A percentile compares a stretch with the other conserved stretches of the same genome.
Conservation (phyloP, 1,284 basidiomycete species). For the Fomitopsis pinicola region DNA sequence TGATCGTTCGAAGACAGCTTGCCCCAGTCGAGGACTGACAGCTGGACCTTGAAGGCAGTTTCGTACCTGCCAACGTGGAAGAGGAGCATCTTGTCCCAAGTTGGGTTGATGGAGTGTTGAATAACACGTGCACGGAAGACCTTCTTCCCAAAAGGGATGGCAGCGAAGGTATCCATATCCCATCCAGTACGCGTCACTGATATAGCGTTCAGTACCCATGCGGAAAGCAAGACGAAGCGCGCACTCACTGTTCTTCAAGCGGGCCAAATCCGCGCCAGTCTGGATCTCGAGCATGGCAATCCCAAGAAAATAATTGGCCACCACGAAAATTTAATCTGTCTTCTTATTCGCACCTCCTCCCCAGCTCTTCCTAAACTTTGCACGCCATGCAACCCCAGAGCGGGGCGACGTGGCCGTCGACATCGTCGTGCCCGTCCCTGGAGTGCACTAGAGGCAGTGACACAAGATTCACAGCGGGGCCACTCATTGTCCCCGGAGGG, state of each 20-base stretch:
- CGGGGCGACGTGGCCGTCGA: slow-evolving; percentile 3
- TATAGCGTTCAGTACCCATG: slow-evolving; percentile 6
- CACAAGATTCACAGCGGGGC: background rate
- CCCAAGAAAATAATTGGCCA: slow-evolving; percentile 79
- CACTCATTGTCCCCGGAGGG: no score
- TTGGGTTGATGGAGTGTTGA: slow-evolving; percentile 84
- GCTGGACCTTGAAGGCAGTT: slow-evolving; percentile 69
- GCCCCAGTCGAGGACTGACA: slow-evolving; percentile 92
- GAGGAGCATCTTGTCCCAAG: slow-evolving; percentile 94
- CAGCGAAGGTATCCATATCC: slow-evolving; percentile 98
- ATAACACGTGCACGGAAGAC: slow-evolving; percentile 93
- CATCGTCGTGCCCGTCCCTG: background rate
- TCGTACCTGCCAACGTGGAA: slow-evolving; percentile 95
- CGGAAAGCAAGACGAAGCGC: background rate
- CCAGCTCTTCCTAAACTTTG: slow-evolving; percentile 27
- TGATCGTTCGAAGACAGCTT: slow-evolving; percentile 88
- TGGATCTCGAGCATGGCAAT: slow-evolving; percentile 83
- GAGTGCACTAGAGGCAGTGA: background rate
- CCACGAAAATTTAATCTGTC: slow-evolving; percentile 61
- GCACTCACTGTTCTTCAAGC: slow-evolving; percentile 78
- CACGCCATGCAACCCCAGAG: slow-evolving; percentile 11
- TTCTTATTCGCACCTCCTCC: slow-evolving; percentile 29
- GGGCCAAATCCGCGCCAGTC: slow-evolving; percentile 79
- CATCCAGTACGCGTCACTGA: slow-evolving; percentile 80
- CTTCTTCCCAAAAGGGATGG: slow-evolving; percentile 95